Base-by-base conservation (phyloP, 2,329 filamentous ascomycete species). In the Leptographium lundbergii region DNA sequence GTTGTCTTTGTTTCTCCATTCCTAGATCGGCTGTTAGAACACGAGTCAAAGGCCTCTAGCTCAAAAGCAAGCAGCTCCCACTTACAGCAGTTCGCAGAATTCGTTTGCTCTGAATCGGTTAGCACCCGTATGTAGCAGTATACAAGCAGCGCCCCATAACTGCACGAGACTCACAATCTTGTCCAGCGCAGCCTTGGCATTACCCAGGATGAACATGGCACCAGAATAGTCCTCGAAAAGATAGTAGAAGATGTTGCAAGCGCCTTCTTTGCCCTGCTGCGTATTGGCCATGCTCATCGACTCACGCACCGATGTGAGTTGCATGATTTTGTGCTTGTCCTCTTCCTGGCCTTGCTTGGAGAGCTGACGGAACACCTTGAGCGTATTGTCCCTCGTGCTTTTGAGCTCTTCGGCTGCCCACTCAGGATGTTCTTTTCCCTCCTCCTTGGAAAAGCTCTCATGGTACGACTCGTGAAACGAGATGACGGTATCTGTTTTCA, bases 201-300 rank as follows among this genome's bases (percentile, higher is more conserved):
- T 66, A 11, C 75, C 78, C 14, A 86, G 72, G 6, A 82, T 75
- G 29, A 77, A 77, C 57, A 80, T 81, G 1, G 80, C 81, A 4
- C 81, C 80, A 42, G 77, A 76, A 73, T 84, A 86, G 66, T 86
- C 83, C 65, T 87, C 83, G 65, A 86, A 86, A 0, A 86, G 70
- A 65, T 85, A 86, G 67, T 85, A 86, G 69, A 86, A 85, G 3
- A 86, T 71, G 24, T 83, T 73, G 24, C 81, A 82, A 0, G 82
- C 77, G 1, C 77, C 77, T 64, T 85, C 82, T 2, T 68, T 63
- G 3, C 70, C 71, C 6, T 68, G 25, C 60, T 7, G 69, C 17
- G 70, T 67, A 2, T 29, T 47, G 32, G 24, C 17, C 11, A 42
- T 45, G n/a, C 56, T 54, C 57, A 72, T 56, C 11, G 71, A 66